Evolutionary conservation across 805 yeast species (phyloP), one percentile per base, ranked within the genome.

Genomic region (Limtongia smithiae): DNA sequence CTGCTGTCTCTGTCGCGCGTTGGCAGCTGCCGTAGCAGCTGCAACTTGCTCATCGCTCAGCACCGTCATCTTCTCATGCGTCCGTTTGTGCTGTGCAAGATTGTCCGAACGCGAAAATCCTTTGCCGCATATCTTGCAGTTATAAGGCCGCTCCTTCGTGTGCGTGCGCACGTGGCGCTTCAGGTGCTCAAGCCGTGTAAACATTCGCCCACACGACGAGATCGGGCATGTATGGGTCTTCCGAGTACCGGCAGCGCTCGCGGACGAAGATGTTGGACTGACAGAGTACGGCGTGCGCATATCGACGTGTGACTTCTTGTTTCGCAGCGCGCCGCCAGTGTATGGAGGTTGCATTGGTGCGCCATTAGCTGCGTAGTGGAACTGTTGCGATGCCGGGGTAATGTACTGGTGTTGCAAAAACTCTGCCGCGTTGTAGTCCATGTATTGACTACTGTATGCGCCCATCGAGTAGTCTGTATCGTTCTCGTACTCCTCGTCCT

Each of bases 111-210:
- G 48, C 40, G 60, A 53, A 32, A 55, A 55, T 11, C 54, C 50
- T 22, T 50, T 55, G 14, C 45, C 45, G 41, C 59, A 55, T 7
- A 55, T 38, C 32, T 46, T 45, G 42, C 59, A 55, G 8, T 27
- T 50, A 30, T 53, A 55, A 15, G 59, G 59, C 21, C 58, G 20
- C 18, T 55, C 59, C 24, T 54, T 54, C 11, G 59, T 55, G 22
- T 55, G 59, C n/a, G 59, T 51, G 9, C 59, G 48, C 14, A 55
- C 59, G 24, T 55, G 59, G 24, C 58, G 30, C 44, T 54, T 52
- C 34, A 55, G 35, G 37, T 55, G 59, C 38, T 55, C 59, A 24
- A 48, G 34, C 4, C 59, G 46, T 4, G 52, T 50, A 37, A 55
- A 55, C 31, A 55, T 32, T 7, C 57, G 39, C 20, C 58, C 55